phyloP scores from a whole-genome alignment of 306 rosid genomes.

The barrel medic (Medicago truncatula) region MtrunA17r5.0-ANR NC_053042.1:5793001-5793500 shows the following conservation, averaged over 20 bases:
- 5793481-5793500: no score
- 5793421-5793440: no score
- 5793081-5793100: constrained; percentile 29
- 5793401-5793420: no score
- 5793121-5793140: constrained; percentile 29
- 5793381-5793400: no score
- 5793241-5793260: constrained; percentile 21
- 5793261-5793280: neutral
- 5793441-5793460: no score
- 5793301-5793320: no score
- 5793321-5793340: no score
- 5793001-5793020: constrained; percentile 34
- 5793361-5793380: no score
- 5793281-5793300: neutral
- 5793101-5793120: constrained; percentile 38
- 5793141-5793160: constrained; percentile 43
- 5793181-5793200: constrained; percentile 35
- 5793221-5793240: constrained; percentile 35
- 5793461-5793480: no score
- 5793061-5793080: constrained; percentile 23
- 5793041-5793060: constrained; percentile 53
- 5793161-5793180: constrained; percentile 46
- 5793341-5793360: no score
- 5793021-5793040: constrained; percentile 39
- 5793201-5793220: constrained; percentile 36